phyloP scores from a whole-genome alignment of 192 early-diverging fungal genomes.

The Mortierella alpina region DNA sequence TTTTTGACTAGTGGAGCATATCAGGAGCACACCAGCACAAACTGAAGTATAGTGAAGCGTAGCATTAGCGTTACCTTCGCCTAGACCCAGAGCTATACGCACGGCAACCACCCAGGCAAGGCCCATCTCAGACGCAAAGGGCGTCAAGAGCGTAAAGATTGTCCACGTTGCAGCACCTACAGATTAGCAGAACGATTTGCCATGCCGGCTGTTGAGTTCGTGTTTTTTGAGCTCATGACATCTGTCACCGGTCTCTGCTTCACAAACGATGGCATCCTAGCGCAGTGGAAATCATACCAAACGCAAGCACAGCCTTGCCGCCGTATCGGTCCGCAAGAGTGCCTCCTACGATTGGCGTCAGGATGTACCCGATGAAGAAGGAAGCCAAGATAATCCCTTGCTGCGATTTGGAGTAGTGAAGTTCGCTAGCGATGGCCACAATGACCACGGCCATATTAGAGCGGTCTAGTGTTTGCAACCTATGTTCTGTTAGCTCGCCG shows the following conservation, averaged over 20 bases:
- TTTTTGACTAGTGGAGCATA: no score
- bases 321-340: constrained; percentile 52
- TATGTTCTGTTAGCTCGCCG: neutral
- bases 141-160: constrained; percentile 40
- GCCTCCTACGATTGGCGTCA: constrained; percentile 52
- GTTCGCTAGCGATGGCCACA: constrained; percentile 51
- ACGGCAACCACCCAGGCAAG: constrained; percentile 27
- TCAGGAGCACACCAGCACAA: neutral
- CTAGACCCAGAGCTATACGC: constrained; percentile 48
- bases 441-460: constrained; percentile 55
- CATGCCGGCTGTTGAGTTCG: neutral
- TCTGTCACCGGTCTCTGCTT: neutral
- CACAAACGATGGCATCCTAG: neutral
- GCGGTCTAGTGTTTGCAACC: constrained; percentile 25
- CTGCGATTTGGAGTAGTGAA: constrained; percentile 29
- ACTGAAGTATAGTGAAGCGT: neutral
- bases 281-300: constrained; percentile 18
- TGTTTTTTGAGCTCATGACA: neutral
- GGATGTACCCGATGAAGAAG: constrained; percentile 53
- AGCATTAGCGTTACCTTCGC: constrained; percentile 27
- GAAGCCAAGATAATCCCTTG: constrained; percentile 48
- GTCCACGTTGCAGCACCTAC: constrained; percentile 48
- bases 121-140: constrained; percentile 17
- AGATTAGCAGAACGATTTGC: neutral
- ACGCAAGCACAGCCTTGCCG: constrained; percentile 45